Percentiles rank a stretch among this genome's conserved stretches.
These are phyloP conservation scores for Pichia nanzhaoensis DNA, from an alignment of 805 yeast genomes.

Conservation along the genomic window DNA sequence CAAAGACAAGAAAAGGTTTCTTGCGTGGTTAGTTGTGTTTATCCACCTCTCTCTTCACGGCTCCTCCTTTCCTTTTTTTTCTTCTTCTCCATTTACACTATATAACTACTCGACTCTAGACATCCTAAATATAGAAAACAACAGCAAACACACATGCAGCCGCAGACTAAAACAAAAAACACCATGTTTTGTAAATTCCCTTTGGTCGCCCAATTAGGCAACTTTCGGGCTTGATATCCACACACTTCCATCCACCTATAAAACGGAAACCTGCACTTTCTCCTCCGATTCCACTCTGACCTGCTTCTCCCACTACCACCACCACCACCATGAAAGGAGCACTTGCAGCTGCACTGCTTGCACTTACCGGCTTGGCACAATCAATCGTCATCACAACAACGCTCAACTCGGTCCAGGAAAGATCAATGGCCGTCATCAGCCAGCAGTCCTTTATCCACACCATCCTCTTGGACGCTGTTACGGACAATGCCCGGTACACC, in stretches of 20 bases:
- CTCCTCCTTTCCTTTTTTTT: background rate
- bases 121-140: too few species aligned
- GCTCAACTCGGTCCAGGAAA: slow-evolving; percentile 22
- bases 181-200: slow-evolving; percentile 12
- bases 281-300: too few species aligned
- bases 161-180: too few species aligned
- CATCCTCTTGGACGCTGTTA: slow-evolving; percentile 29
- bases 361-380: too few species aligned
- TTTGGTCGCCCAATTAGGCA: slow-evolving; percentile 20
- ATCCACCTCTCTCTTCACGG: too few species aligned
- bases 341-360: too few species aligned
- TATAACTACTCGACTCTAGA: too few species aligned
- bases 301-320: too few species aligned
- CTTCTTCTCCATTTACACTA: background rate
- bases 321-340: too few species aligned
- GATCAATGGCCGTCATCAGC: slow-evolving; percentile 27
- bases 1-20: slow-evolving; percentile 74
- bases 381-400: slow-evolving; percentile 17
- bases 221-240: background rate
- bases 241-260: background rate
- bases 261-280: too few species aligned
- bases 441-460: slow-evolving; percentile 28
- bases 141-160: too few species aligned
- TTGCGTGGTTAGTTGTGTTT: slow-evolving; percentile 49
- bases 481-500: slow-evolving; percentile 25